Evolutionary conservation across 1,139 yeast genomes (phyloP), one percentile per base, ranked within the genome.

Genomic region (Geotrichum aggregatum): DNA sequence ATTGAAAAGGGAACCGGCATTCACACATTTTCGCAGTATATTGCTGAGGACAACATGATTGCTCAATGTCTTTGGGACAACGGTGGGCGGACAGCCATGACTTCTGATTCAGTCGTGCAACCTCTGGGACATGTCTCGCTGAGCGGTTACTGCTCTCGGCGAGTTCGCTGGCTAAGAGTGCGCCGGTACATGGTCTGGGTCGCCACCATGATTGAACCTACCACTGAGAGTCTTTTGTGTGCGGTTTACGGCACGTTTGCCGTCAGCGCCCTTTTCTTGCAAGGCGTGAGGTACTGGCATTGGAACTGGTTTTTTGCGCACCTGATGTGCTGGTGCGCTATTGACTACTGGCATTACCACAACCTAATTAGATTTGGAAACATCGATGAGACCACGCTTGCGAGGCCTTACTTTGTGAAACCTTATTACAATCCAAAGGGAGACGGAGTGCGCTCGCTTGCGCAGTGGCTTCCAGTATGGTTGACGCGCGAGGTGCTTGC

Each of bases 41-140:
- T 89, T 63, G 96, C 96, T 2, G 96, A 88, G 65, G 96, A 88
- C 67, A 88, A 88, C 66, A 86, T 88, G 95, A 87, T 88, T 59
- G 96, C 88, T 7, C 87, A 86, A 51, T 87, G 91, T 1, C 66
- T 88, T 16, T 89, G 96, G 96, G 82, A 82, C 50, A 60, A 60
- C 19, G 82, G 87, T 30, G 88, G 87, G 5, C 74, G 92, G 26
- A 87, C 95, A 0, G 88, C 85, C 0, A 73, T 88, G 74, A 83
- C 92, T 0, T 80, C 85, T 1, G 96, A 88, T 62, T 77, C 81
- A 41, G 96, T 83, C 2, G 71, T 87, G 8, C 96, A 88, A 65
- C 96, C 96, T 0, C 70, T 87, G 38, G 82, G 80, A 2, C 62
- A 70, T 41, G 76, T 76, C 49, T 71, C 64, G 1, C 49, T 70